Evolutionary conservation across 768 basidiomycete genomes (phyloP).

Genomic region (Cyclocybe aegerita): DNA sequence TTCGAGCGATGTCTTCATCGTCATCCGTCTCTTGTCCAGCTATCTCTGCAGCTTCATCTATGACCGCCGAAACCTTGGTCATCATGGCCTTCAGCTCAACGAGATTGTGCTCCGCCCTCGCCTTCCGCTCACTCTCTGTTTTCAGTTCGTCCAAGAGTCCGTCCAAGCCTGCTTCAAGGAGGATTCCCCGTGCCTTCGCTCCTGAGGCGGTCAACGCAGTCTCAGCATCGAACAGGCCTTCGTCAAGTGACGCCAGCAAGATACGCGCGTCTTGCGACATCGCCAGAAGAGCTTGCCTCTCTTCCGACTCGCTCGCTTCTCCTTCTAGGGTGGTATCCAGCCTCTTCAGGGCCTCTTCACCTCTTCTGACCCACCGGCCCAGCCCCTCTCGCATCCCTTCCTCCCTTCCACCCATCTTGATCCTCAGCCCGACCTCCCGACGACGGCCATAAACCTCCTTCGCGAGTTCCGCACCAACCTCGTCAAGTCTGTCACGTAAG

Average conservation of each 20-base stretch:
- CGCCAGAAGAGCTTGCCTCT: slow-evolving; percentile 12
- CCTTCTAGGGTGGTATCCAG: slow-evolving; percentile 27
- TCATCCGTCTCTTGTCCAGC: too few species aligned
- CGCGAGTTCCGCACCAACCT: slow-evolving; percentile 67
- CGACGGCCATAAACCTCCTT: slow-evolving; percentile 73
- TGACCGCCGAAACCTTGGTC: not conserved
- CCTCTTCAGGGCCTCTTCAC: slow-evolving; percentile 39
- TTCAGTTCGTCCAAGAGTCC: slow-evolving; percentile 59
- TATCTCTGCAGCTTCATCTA: too few species aligned
- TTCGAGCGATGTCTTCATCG: too few species aligned
- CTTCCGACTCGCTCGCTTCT: slow-evolving; percentile 3
- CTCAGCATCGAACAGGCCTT: slow-evolving; percentile 23
- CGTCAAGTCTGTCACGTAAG: slow-evolving; percentile 64
- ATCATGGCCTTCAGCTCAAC: slow-evolving; percentile 8
- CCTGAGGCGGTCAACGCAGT: slow-evolving; percentile 34
- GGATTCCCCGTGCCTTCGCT: slow-evolving; percentile 49
- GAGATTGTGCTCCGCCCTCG: slow-evolving; percentile 40
- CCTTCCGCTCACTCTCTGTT: slow-evolving; percentile 48
- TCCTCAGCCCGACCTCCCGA: slow-evolving; percentile 64
- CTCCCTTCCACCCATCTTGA: slow-evolving; percentile 64
- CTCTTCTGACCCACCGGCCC: slow-evolving; percentile 53
- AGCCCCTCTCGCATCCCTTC: slow-evolving; percentile 56
- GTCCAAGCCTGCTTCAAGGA: slow-evolving; percentile 48
- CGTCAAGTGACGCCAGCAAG: slow-evolving; percentile 22
- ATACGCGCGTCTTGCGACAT: slow-evolving; percentile 27